These are phyloP conservation scores for Colletotrichum paranaense DNA, from an alignment of 2,329 filamentous ascomycete species.

Conservation along the genomic window DNA sequence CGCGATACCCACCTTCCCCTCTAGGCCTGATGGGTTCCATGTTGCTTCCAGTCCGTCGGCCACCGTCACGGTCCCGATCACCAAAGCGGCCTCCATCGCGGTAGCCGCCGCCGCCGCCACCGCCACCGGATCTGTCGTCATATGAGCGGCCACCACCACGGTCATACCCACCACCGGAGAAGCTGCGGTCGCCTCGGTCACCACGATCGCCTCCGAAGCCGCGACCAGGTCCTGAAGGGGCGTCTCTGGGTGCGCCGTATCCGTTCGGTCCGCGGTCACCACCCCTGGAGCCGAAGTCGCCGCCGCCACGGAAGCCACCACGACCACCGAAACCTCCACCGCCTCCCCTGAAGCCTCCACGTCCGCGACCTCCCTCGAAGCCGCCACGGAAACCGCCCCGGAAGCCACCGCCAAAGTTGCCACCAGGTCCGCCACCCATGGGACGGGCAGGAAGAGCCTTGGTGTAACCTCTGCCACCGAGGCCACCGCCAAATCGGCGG, in stretches of 20 bases:
- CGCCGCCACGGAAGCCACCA: constrained; percentile 59
- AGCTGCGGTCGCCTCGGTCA: constrained; percentile 57
- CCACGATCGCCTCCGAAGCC: constrained; percentile 58
- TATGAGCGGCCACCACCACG: constrained; percentile 67
- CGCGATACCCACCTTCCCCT: constrained; percentile 67
- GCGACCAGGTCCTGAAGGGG: constrained; percentile 66
- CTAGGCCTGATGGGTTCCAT: constrained; percentile 81
- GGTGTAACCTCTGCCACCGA: constrained; percentile 93
- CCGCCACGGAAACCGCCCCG: constrained; percentile 58
- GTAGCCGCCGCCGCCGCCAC: constrained; percentile 57
- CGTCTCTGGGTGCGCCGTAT: constrained; percentile 65
- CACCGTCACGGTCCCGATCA: constrained; percentile 41
- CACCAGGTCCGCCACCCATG: constrained; percentile 69
- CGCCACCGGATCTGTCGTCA: constrained; percentile 65
- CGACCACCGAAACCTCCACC: constrained; percentile 66
- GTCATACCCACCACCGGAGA: constrained; percentile 64
- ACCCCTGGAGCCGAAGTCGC: constrained; percentile 57
- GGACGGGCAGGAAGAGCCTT: constrained; percentile 81
- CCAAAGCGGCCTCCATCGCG: constrained; percentile 44
- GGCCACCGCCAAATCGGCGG: constrained; percentile 88
- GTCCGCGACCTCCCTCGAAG: constrained; percentile 46
- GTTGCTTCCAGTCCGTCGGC: constrained; percentile 77
- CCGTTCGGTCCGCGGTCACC: constrained; percentile 55
- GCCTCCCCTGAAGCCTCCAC: constrained; percentile 55
- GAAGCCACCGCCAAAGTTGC: constrained; percentile 67